These are phyloP conservation scores for Trypanosoma mega DNA, from an alignment of 208 protist species.

Conservation along the genomic window DNA sequence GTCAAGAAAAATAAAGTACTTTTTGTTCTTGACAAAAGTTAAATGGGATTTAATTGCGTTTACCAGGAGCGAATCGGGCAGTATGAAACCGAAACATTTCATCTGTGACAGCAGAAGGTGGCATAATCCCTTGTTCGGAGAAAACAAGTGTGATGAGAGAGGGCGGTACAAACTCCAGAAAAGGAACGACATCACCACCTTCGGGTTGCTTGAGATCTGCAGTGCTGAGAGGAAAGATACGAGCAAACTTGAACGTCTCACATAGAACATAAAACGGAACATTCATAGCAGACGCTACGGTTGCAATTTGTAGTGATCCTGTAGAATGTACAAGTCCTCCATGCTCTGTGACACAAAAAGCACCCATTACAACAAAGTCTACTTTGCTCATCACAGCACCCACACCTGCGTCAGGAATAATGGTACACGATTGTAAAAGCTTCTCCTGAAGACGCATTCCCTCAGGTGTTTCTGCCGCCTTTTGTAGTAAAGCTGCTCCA, in stretches of 20 bases:
- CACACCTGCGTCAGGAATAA: conserved; percentile 90
- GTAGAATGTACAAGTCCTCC: conserved; percentile 99
- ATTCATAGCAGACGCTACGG: conserved; percentile 94
- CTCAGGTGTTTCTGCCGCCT: conserved; percentile 52
- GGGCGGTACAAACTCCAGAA: conserved; percentile 89
- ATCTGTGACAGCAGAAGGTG: conserved; percentile 97
- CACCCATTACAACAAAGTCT: conserved; percentile 97
- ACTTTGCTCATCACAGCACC: conserved; percentile 87
- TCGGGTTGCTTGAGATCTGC: conserved; percentile 86
- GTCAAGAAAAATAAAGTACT: no score
- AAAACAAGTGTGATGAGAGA: conserved; percentile 95
- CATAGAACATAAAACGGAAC: conserved; percentile 98
- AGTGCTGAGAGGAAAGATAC: conserved; percentile 96
- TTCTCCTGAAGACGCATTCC: conserved; percentile 59
- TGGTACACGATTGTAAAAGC: conserved; percentile 59
- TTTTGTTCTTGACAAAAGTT: no score
- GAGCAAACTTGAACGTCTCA: conserved; percentile 98
- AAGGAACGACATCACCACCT: conserved; percentile 50
- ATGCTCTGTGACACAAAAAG: conserved; percentile 98
- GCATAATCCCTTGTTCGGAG: conserved; percentile 99
- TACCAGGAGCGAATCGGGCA: conserved; percentile 62
- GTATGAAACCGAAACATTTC: conserved; percentile 96
- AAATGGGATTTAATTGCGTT: conserved; percentile 53
- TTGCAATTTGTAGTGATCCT: conserved; percentile 97
- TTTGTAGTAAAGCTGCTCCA: conserved; percentile 50